phyloP scores from a whole-genome alignment of 2,329 filamentous ascomycete genomes.

The Pyrenophora tritici-repentis region DNA sequence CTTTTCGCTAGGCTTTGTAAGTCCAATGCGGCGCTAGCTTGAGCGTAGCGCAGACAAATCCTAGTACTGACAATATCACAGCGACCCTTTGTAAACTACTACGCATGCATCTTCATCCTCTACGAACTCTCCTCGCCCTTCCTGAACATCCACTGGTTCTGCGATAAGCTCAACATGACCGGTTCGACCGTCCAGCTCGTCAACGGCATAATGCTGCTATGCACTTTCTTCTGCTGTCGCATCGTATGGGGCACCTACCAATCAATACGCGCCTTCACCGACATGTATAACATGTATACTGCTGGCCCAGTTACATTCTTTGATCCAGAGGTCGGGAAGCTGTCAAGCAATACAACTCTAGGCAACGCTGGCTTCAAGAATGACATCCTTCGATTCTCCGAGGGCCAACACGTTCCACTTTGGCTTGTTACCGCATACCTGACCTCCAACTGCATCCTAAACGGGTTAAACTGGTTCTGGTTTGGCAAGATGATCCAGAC shows the following conservation, averaged over 20 bases:
- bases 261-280: constrained; percentile 66
- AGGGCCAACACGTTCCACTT: constrained; percentile 57
- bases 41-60: background rate
- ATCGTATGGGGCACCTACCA: constrained; percentile 78
- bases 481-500: constrained; percentile 85
- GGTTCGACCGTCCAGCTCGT: constrained; percentile 74
- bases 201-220: constrained; percentile 74
- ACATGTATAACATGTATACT: constrained; percentile 61
- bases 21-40: constrained; percentile 35
- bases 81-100: constrained; percentile 85
- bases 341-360: constrained; percentile 28
- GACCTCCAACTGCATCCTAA: constrained; percentile 71
- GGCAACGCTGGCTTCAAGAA: constrained; percentile 34
- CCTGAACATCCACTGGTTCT: constrained; percentile 90
- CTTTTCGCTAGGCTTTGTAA: constrained; percentile 78
- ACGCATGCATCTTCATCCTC: constrained; percentile 78
- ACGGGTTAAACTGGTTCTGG: constrained; percentile 81
- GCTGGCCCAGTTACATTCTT: constrained; percentile 28
- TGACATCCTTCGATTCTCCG: constrained; percentile 57
- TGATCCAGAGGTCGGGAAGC: constrained; percentile 37
- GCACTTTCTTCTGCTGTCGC: constrained; percentile 76
- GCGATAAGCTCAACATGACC: constrained; percentile 82
- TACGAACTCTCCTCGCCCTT: constrained; percentile 87
- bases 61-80: constrained; percentile 43
- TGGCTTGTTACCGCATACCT: constrained; percentile 75